phyloP scores from a whole-genome alignment of 164 flowering plant species.

The Vitis cinerea region DNA sequence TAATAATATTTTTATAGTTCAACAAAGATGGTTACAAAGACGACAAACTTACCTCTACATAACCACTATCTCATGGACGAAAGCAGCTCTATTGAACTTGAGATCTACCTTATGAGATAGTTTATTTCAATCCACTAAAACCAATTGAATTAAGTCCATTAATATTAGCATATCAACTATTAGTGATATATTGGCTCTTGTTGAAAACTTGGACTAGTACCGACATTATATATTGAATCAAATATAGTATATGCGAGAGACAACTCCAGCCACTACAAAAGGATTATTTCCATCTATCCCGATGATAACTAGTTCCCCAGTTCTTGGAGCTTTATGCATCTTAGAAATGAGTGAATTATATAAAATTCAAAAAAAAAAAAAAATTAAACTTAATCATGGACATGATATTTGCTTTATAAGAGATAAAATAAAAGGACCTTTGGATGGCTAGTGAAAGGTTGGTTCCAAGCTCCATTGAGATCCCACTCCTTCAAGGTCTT shows the following conservation, averaged over 20 bases:
- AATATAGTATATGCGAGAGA: conserved; percentile 41
- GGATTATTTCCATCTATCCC: conserved; percentile 53
- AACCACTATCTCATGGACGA: conserved; percentile 64
- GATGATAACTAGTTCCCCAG: conserved; percentile 64
- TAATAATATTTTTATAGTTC: no score
- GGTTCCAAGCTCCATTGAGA: conserved; percentile 44
- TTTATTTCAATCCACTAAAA: conserved; percentile 60
- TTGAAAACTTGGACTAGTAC: background rate
- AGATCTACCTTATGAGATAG: conserved; percentile 56
- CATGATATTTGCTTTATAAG: background rate
- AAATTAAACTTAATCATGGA: background rate
- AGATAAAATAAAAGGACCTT: conserved; percentile 34
- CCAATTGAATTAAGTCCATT: background rate
- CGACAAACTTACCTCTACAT: conserved; percentile 41
- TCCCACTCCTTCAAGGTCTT: conserved; percentile 43
- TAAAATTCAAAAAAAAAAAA: background rate
- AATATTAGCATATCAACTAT: no score
- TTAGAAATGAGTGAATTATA: background rate
- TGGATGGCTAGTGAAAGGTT: conserved; percentile 66
- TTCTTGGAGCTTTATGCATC: conserved; percentile 56
- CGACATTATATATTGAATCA: background rate
- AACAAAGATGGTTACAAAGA: no score
- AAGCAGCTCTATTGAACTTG: conserved; percentile 36
- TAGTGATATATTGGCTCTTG: background rate
- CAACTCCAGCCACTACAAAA: conserved; percentile 46